A percentile compares a stretch with the other conserved stretches of the same genome.
Evolutionary conservation across 805 yeast species (phyloP).

Genomic region (Cyberlindnera euphorbiiphila): DNA sequence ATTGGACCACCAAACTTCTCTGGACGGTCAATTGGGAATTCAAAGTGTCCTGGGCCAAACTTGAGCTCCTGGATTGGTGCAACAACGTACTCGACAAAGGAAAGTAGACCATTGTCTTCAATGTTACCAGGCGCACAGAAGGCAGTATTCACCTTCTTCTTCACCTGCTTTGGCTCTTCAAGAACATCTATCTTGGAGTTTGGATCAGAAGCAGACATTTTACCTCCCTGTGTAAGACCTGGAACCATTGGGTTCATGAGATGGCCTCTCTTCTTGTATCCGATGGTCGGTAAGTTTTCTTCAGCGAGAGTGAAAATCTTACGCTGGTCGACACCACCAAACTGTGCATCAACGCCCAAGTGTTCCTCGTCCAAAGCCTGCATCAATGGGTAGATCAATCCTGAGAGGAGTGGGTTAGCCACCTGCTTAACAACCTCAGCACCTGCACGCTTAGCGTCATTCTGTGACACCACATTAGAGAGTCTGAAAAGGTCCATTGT

Average conservation of each 20-base stretch:
- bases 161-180: constrained; percentile 83
- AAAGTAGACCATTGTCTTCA: constrained; percentile 84
- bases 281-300: constrained; percentile 80
- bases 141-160: constrained; percentile 88
- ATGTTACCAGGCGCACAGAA: constrained; percentile 94
- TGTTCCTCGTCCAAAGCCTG: constrained; percentile 96
- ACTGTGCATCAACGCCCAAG: constrained; percentile 86
- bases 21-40: constrained; percentile 80
- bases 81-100: constrained; percentile 80
- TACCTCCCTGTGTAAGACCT: constrained; percentile 94
- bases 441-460: constrained; percentile 98
- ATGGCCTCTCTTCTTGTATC: constrained; percentile 97
- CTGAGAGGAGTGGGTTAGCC: constrained; percentile 86
- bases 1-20: constrained; percentile 97
- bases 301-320: constrained; percentile 96
- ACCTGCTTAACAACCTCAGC: constrained; percentile 99
- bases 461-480: constrained; percentile 82
- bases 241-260: constrained; percentile 99
- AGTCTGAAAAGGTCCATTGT: constrained; percentile 86
- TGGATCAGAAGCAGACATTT: constrained; percentile 99
- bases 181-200: constrained; percentile 92
- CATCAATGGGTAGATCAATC: constrained; percentile 96
- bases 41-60: constrained; percentile 51
- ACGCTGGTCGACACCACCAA: constrained; percentile 99
- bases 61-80: constrained; percentile 83